Conservation (phyloP, 768 basidiomycete genomes). For the Mycena polygramma region DNA sequence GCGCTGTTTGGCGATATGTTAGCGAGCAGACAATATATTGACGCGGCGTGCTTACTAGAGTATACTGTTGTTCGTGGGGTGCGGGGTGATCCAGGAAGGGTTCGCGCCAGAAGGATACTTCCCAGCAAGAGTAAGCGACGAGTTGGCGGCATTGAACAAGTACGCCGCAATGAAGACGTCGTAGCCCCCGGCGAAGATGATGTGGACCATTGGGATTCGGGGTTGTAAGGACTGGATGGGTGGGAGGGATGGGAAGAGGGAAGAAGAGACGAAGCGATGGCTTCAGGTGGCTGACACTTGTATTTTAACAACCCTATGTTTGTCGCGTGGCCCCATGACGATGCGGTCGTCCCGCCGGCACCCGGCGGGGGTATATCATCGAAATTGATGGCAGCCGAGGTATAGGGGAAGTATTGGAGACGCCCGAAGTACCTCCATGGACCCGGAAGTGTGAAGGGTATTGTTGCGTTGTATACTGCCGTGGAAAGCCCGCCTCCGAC, state of each 20-base stretch:
- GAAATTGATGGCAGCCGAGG: slow-evolving; percentile 5
- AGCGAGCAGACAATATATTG: neutral
- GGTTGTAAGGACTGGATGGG: neutral
- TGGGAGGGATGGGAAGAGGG: neutral
- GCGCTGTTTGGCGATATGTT: slow-evolving; percentile 55
- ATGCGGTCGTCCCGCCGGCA: neutral
- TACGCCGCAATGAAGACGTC: slow-evolving; percentile 73
- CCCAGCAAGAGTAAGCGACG: slow-evolving; percentile 59
- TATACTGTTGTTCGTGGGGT: slow-evolving; percentile 69
- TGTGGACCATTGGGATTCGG: slow-evolving; percentile 68
- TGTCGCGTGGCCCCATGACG: slow-evolving; percentile 11
- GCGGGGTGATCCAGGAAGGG: slow-evolving; percentile 72
- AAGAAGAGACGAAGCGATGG: neutral
- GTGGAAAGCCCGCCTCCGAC: neutral
- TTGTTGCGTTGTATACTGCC: neutral
- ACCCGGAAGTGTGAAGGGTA: neutral
- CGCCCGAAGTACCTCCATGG: slow-evolving; percentile 10
- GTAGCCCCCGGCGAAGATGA: slow-evolving; percentile 78
- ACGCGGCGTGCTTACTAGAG: slow-evolving; percentile 65
- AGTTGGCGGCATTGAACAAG: slow-evolving; percentile 66
- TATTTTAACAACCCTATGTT: slow-evolving; percentile 10
- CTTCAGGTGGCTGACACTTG: slow-evolving; percentile 20
- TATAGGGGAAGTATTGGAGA: neutral
- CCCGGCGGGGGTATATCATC: neutral
- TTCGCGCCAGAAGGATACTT: slow-evolving; percentile 64